phyloP scores from a whole-genome alignment of 2,329 filamentous ascomycete species.

The Akanthomyces lecanii region DNA sequence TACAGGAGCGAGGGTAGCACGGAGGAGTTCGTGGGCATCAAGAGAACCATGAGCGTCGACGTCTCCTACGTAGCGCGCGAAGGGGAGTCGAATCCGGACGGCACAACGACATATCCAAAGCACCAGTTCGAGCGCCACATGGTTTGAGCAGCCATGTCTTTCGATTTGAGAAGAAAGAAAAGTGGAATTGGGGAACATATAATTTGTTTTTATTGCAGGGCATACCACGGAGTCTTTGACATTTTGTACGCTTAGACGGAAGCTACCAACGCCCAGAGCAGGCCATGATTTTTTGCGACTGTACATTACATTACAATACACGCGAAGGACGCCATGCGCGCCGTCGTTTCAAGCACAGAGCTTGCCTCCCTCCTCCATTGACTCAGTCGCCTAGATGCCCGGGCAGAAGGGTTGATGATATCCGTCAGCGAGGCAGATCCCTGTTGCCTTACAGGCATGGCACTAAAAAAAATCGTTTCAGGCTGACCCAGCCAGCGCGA shows the following conservation, averaged over 20 bases:
- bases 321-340: background rate
- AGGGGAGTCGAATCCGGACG: background rate
- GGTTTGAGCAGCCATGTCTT: background rate
- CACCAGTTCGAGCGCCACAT: constrained; percentile 14
- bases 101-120: constrained; percentile 8
- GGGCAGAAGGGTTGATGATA: too few relatives aligned
- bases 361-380: background rate
- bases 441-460: too few relatives aligned
- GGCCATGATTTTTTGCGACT: background rate
- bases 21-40: constrained; percentile 8
- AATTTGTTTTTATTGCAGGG: background rate
- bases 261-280: background rate
- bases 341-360: background rate
- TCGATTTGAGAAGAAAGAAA: background rate
- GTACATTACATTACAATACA: background rate
- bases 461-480: too few relatives aligned
- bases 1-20: constrained; percentile 4
- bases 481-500: too few relatives aligned
- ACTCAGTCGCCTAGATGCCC: too few relatives aligned
- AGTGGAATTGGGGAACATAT: background rate
- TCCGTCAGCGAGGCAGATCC: too few relatives aligned
- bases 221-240: background rate
- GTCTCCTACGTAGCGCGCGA: background rate
- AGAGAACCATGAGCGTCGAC: constrained; percentile 13
- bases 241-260: background rate